Evolutionary conservation across 1,139 yeast species (phyloP), one percentile per base, ranked within the genome.

Genomic region (Candida sp.): DNA sequence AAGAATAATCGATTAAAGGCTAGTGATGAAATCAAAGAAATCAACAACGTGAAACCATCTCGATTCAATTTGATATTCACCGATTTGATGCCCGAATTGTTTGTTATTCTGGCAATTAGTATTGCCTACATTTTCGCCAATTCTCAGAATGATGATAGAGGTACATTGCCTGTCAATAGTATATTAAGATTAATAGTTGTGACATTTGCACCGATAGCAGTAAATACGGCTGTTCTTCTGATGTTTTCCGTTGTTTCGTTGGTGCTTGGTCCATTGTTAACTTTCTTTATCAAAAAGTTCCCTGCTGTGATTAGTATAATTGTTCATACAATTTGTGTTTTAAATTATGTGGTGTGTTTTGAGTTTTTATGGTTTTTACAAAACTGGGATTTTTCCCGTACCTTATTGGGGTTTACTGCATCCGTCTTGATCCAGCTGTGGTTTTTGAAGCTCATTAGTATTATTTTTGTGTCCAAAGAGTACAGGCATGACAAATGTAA

Each of bases 351-450:
- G 0, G 9, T 69, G 1, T 68, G 70, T 38, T 79, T 80, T 57
- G 79, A 78, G 45, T 46, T 79, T 8, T 59, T 81, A 34, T 75
- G 82, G 74, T 61, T 72, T 36, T 59, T 73, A 12, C 84, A 82
- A 48, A 73, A 73, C 43, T 79, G 82, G 79, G 68, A 75, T 46
- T 58, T 78, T 45, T 61, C 78, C 4, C 65, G 66, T 42, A 68
- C 85, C 0, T 49, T 80, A 1, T 56, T 81, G n/a, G 87, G 85
- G 1, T 57, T 73, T 15, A 68, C 72, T 12, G 58, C 72, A 8
- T 58, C 74, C 6, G 49, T 64, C 1, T 52, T 68, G 43, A 52
- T 79, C 2, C 85, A 81, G 49, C 61, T 68, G 27, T 61, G 77
- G 54, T 36, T 78, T 5, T 69, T 79, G 51, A 72, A 70, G 45